Conservation (phyloP, 768 basidiomycete genomes). For the Tylopilus sp. region DNA sequence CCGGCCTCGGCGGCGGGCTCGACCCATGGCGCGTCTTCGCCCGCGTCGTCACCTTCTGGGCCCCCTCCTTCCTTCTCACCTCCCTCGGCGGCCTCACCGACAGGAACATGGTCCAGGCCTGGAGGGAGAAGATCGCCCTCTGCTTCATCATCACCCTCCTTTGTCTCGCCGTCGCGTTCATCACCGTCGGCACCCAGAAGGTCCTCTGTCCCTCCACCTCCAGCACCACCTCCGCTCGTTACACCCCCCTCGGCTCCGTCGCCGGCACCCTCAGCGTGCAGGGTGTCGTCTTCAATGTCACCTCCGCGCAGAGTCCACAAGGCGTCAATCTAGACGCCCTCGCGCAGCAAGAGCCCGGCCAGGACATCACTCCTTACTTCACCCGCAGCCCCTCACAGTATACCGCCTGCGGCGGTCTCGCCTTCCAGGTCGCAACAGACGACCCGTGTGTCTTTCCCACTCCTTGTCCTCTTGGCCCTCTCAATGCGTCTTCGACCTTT, state of each 20-base stretch:
- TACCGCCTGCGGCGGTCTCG: constrained; percentile 56
- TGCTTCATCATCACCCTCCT: constrained; percentile 82
- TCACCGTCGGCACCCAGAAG: constrained; percentile 90
- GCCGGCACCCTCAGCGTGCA: constrained; percentile 69
- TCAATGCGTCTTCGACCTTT: constrained; percentile 56
- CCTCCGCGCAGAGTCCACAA: constrained; percentile 42
- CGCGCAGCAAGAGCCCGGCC: constrained; percentile 57
- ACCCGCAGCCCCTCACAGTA: constrained; percentile 65
- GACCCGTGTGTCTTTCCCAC: constrained; percentile 60
- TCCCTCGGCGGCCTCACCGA: constrained; percentile 81
- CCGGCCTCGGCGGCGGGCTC: constrained; percentile 30
- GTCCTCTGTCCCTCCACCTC: constrained; percentile 77
- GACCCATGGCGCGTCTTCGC: constrained; percentile 83
- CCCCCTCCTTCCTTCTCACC: constrained; percentile 71
- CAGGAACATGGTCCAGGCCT: constrained; percentile 76
- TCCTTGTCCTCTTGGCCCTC: constrained; percentile 64
- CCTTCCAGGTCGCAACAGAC: constrained; percentile 69
- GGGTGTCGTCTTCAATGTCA: constrained; percentile 76
- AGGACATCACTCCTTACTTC: constrained; percentile 90
- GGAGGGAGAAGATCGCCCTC: constrained; percentile 95
- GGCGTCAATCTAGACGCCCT: constrained; percentile 60
- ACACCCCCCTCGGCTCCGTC: constrained; percentile 52
- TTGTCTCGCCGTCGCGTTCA: constrained; percentile 81
- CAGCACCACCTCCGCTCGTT: constrained; percentile 40
- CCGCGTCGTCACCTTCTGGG: constrained; percentile 84